Evolutionary conservation across 2,329 filamentous ascomycete genomes (phyloP).

Genomic region (Magnaporthales sp.): DNA sequence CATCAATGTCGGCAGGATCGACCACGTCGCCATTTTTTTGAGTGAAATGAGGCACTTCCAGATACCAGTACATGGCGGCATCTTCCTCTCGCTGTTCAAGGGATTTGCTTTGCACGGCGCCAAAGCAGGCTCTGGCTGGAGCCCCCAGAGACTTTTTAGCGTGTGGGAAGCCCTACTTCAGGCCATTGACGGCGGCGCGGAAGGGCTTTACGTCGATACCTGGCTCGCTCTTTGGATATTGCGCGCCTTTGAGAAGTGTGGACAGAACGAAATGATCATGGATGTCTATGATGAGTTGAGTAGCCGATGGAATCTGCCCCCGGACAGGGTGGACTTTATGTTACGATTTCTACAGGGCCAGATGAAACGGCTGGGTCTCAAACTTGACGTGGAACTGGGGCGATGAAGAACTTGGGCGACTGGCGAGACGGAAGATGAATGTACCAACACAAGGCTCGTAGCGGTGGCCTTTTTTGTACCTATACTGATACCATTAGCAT

Average conservation of each 20-base stretch:
- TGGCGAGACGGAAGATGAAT: not conserved
- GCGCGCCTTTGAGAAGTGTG: constrained; percentile 54
- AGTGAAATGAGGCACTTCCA: constrained; percentile 69
- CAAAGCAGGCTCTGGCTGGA: constrained; percentile 60
- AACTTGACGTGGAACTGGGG: not conserved
- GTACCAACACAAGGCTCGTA: not conserved
- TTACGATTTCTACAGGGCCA: constrained; percentile 34
- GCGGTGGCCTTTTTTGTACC: not conserved
- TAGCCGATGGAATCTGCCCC: constrained; percentile 35
- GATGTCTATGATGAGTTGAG: constrained; percentile 44
- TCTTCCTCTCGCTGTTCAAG: constrained; percentile 76
- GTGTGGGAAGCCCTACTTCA: constrained; percentile 58
- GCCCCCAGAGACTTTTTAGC: constrained; percentile 53
- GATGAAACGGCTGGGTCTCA: constrained; percentile 16
- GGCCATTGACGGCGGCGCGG: constrained; percentile 37
- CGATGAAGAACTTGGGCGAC: not conserved
- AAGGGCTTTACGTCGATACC: constrained; percentile 42
- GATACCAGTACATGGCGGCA: constrained; percentile 62
- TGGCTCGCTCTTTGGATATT: constrained; percentile 56
- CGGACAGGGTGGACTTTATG: constrained; percentile 35
- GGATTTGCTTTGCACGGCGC: constrained; percentile 72
- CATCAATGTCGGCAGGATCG: constrained; percentile 58
- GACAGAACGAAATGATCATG: constrained; percentile 39
- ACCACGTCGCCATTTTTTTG: constrained; percentile 61
- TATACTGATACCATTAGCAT: constrained; percentile 11